Evolutionary conservation across 2,329 filamentous ascomycete species (phyloP).

Genomic region (Verticillium zaregamsianum): DNA sequence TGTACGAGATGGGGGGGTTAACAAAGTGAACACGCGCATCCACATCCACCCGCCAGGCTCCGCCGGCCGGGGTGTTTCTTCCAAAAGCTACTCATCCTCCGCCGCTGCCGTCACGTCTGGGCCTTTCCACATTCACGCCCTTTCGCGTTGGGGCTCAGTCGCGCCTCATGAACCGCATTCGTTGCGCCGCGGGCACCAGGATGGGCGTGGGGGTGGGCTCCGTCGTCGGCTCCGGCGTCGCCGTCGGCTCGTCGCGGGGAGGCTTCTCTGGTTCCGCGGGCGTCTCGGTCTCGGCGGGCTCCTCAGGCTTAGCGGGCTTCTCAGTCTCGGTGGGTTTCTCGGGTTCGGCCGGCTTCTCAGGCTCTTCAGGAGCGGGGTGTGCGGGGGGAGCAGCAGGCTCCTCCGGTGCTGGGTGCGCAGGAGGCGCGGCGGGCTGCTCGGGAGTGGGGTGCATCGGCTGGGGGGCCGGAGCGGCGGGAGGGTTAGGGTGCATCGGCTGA

Average conservation of each 20-base stretch:
- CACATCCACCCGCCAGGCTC: neutral
- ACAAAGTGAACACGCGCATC: neutral
- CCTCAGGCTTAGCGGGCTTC: neutral
- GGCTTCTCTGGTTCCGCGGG: neutral
- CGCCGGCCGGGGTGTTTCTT: too few relatives aligned
- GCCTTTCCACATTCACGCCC: neutral
- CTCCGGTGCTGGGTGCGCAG: neutral
- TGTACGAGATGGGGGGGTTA: neutral
- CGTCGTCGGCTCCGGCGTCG: neutral
- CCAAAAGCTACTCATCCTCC: neutral
- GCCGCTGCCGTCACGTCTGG: neutral
- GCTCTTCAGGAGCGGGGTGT: neutral
- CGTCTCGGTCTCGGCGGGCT: neutral
- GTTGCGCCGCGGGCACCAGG: neutral
- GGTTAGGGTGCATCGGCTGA: neutral
- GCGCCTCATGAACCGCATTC: conserved; percentile 2
- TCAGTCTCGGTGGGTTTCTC: neutral
- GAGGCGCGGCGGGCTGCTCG: neutral
- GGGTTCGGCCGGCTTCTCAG: neutral
- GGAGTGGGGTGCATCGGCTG: neutral
- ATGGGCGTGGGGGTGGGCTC: neutral
- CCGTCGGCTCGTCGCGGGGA: too few relatives aligned
- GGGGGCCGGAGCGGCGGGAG: neutral
- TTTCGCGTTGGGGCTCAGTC: neutral
- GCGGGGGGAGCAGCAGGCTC: conserved; percentile 1